Evolutionary conservation across 768 basidiomycete species (phyloP).

Genomic region (Boletus eberwhitei): DNA sequence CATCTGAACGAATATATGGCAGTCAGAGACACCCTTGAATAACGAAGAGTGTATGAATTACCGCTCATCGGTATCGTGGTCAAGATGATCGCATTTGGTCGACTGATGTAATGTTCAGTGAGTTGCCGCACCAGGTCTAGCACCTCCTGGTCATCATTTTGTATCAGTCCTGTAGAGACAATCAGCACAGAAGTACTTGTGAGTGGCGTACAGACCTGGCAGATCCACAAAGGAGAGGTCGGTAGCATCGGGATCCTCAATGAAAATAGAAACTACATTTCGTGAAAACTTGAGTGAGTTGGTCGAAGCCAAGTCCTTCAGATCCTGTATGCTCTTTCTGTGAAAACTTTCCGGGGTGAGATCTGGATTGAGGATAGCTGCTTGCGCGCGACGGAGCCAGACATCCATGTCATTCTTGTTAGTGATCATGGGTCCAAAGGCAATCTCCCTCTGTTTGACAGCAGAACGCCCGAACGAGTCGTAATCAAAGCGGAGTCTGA

Average conservation of each 20-base stretch:
- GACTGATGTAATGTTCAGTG: slow-evolving; percentile 44
- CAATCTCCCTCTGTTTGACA: slow-evolving; percentile 1
- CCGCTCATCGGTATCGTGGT: slow-evolving; percentile 66
- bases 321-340: slow-evolving; percentile 21
- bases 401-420: slow-evolving; percentile 35
- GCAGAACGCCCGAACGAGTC: slow-evolving; percentile 28
- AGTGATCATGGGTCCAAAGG: slow-evolving; percentile 33
- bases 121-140: slow-evolving; percentile 48
- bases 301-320: slow-evolving; percentile 16
- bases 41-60: slow-evolving; percentile 18
- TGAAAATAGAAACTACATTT: slow-evolving; percentile 47
- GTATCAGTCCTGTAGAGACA: slow-evolving; percentile 47
- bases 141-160: slow-evolving; percentile 42
- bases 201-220: slow-evolving; percentile 39
- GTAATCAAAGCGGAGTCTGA: slow-evolving; percentile 39
- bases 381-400: slow-evolving; percentile 44
- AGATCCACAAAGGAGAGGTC: slow-evolving; percentile 54
- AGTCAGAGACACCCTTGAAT: not conserved
- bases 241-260: slow-evolving; percentile 42
- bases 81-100: slow-evolving; percentile 57
- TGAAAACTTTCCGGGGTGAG: slow-evolving; percentile 17
- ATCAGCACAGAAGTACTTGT: slow-evolving; percentile 2
- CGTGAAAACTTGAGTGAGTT: slow-evolving; percentile 41
- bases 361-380: slow-evolving; percentile 39
- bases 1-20: slow-evolving; percentile 41